A percentile compares a stretch with the other conserved stretches of the same genome.
phyloP scores from a whole-genome alignment of 495 filamentous ascomycete genomes.

The Aspergillus taichungensis region DNA sequence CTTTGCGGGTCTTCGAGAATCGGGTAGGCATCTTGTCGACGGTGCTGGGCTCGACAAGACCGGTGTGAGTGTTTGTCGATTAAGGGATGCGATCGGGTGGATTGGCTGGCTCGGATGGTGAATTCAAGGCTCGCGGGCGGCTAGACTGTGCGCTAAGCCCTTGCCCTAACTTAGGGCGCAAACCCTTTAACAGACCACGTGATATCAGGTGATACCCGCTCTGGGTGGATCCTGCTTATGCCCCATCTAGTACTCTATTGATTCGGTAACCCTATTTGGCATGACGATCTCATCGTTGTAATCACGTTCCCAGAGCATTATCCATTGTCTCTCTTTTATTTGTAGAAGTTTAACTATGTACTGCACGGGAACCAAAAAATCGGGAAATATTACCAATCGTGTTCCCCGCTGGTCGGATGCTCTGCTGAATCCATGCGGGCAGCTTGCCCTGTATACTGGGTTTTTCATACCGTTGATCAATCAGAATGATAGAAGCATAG shows the following conservation, averaged over 20 bases:
- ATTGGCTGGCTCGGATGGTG: conserved; percentile 30
- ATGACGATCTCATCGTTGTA: no score
- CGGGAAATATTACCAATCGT: conserved; percentile 24
- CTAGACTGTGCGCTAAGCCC: conserved; percentile 38
- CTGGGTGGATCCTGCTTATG: background rate
- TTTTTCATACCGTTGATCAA: conserved; percentile 68
- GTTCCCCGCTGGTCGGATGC: conserved; percentile 23
- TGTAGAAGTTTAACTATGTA: background rate
- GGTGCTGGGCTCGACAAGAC: conserved; percentile 39
- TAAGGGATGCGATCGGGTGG: conserved; percentile 29
- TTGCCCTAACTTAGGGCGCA: conserved; percentile 31
- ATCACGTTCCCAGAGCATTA: no score
- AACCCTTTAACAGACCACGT: conserved; percentile 14
- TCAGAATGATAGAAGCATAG: conserved; percentile 81
- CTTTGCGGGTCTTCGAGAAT: conserved; percentile 74
- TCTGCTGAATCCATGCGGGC: conserved; percentile 74
- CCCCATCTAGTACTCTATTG: background rate
- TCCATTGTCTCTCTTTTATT: background rate
- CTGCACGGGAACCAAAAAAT: conserved; percentile 26
- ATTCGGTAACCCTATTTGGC: no score
- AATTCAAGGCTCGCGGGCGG: conserved; percentile 30
- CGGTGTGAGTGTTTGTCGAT: conserved; percentile 36
- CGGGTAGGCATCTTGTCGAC: conserved; percentile 70
- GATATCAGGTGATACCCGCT: conserved; percentile 7
- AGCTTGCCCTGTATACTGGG: conserved; percentile 67